Evolutionary conservation across 805 yeast genomes (phyloP), one percentile per base, ranked within the genome.

Genomic region (Kockiozyma suomiensis): DNA sequence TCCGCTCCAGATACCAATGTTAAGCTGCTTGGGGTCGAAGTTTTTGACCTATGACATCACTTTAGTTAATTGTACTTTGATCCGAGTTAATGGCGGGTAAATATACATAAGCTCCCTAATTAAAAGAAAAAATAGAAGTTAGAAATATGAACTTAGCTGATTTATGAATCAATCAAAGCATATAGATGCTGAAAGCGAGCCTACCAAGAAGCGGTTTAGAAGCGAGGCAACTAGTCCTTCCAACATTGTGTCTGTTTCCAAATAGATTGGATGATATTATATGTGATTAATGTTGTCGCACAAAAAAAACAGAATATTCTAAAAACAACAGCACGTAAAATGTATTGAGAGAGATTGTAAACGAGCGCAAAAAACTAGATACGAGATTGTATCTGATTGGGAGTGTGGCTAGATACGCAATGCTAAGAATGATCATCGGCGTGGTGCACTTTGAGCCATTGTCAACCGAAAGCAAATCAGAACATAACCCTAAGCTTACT

Each of bases 1-100:
- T 38, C 99, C 99, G 69, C 91, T 84, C 97, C 98, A 92, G 35
- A 94, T 91, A 4, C 98, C 99, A 56, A 94, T 92, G 68, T 94
- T 92, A 69, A 94, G 77, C 70, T 94, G 97, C 67, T 88, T 89
- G 17, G 98, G 91, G 75, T 94, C 99, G 73, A 94, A 94, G 74
- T 96, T 89, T 75, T 96, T 96, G 50, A 93, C 91, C 73, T 91
- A 90, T 32, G 70, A 64, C 23, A 69, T 67, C 69, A 35, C n/a
- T 21, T 37, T 17, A 54, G 5, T 37, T 30, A 21, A 17, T 17
- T 21, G 8, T 3, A 23, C 28, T 17, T 30, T 50, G 47, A 32
- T 42, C 48, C 15, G 43, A 30, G 23, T 17, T 17, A 7, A 8
- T 38, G 10, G 19, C 19, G 10, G 17, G 21, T 17, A 19, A 25